phyloP scores from a whole-genome alignment of 2,329 filamentous ascomycete species.

The Chaetomium sp. region DNA sequence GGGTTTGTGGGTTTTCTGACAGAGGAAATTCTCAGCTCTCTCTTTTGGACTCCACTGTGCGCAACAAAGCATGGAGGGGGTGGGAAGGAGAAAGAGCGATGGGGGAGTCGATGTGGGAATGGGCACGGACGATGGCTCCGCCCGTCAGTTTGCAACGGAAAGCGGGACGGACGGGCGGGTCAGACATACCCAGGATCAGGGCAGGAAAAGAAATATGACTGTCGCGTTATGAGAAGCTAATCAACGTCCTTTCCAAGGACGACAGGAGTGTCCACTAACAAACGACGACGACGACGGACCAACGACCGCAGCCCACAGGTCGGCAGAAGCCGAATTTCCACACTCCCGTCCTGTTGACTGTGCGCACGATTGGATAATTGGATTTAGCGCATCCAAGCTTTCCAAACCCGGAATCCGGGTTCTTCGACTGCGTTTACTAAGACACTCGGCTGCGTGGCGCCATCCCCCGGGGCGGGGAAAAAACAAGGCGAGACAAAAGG shows the following conservation, averaged over 20 bases:
- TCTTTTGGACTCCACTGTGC: constrained; percentile 8
- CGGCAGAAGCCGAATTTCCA: no score
- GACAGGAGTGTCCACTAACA: background rate
- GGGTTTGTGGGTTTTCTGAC: no score
- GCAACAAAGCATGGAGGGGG: constrained; percentile 11
- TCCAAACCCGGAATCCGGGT: no score
- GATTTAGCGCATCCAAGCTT: no score
- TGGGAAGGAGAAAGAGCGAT: background rate
- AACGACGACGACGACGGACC: no score
- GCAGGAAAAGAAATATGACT: background rate
- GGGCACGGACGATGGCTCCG: background rate
- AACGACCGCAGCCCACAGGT: no score
- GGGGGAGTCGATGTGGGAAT: background rate
- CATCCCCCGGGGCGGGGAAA: background rate
- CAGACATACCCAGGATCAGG: background rate
- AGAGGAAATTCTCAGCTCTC: no score
- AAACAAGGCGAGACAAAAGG: background rate
- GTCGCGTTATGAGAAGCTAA: no score
- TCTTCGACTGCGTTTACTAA: background rate
- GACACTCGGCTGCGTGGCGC: background rate
- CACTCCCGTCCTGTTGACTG: no score
- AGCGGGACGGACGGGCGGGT: background rate
- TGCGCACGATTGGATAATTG: no score
- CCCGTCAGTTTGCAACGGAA: background rate
- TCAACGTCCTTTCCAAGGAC: no score